Evolutionary conservation across 441 rosid genomes (phyloP).

Genomic region (Populus hybrid): DNA sequence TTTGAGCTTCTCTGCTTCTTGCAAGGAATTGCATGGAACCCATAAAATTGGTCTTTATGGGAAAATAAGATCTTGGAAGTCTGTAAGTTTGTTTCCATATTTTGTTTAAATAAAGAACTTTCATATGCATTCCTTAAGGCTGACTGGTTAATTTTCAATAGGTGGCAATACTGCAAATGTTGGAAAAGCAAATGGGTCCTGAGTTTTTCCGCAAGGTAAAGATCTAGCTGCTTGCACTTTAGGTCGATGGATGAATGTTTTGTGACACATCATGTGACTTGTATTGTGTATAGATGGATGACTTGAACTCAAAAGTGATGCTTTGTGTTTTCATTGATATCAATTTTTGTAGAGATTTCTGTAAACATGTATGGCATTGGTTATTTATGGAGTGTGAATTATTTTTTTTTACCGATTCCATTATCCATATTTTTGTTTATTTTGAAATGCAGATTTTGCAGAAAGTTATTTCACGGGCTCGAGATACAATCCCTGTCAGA

Average conservation of each 20-base stretch:
- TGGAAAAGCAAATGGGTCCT: slow-evolving; percentile 99
- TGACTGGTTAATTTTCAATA: slow-evolving; percentile 26
- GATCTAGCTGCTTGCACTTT: slow-evolving; percentile 13
- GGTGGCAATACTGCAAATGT: slow-evolving; percentile 97
- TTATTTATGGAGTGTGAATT: slow-evolving; percentile 3
- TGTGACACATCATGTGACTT: neutral
- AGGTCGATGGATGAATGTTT: slow-evolving; percentile 5
- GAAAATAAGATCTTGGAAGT: slow-evolving; percentile 94
- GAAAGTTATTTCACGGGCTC: slow-evolving; percentile 78
- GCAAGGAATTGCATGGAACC: slow-evolving; percentile 88
- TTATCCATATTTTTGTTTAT: neutral
- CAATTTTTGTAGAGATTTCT: neutral
- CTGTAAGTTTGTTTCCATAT: slow-evolving; percentile 57
- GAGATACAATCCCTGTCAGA: slow-evolving; percentile 61
- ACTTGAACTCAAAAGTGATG: neutral
- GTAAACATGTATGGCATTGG: neutral
- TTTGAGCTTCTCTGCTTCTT: slow-evolving; percentile 80
- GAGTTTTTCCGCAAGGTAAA: slow-evolving; percentile 92
- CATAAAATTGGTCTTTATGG: slow-evolving; percentile 84
- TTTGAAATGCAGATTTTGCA: slow-evolving; percentile 71
- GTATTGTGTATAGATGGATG: neutral
- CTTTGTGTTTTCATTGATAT: neutral
- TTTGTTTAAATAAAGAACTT: neutral
- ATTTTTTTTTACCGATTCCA: neutral
- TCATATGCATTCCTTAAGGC: slow-evolving; percentile 14